Evolutionary conservation across 1,139 yeast genomes (phyloP).

Genomic region (Trichomonascaceae sp.): DNA sequence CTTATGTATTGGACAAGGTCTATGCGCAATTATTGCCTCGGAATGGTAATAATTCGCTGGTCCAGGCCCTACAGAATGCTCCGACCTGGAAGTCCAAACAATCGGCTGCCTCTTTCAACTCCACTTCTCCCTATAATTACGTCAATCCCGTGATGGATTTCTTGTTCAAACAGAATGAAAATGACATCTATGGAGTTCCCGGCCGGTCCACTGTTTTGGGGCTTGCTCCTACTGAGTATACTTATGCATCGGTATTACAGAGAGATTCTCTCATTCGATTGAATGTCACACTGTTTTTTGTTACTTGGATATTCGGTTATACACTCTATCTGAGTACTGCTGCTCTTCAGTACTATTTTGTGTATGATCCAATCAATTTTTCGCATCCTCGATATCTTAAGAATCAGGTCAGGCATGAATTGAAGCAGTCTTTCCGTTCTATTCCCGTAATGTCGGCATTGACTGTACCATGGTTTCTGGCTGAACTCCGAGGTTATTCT

Average conservation of each 20-base stretch:
- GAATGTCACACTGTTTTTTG: constrained; percentile 54
- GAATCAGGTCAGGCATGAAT: constrained; percentile 83
- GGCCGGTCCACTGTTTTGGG: constrained; percentile 43
- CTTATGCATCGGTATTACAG: constrained; percentile 57
- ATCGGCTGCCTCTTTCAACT: not conserved
- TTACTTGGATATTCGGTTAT: constrained; percentile 83
- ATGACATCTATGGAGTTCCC: constrained; percentile 38
- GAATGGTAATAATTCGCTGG: not conserved
- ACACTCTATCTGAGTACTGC: constrained; percentile 72
- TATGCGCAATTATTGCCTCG: constrained; percentile 57
- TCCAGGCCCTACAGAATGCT: not conserved
- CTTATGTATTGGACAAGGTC: constrained; percentile 60
- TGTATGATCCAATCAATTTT: constrained; percentile 83
- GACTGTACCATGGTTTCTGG: constrained; percentile 83
- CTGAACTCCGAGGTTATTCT: constrained; percentile 80
- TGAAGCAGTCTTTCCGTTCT: constrained; percentile 67
- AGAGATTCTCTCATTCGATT: constrained; percentile 74
- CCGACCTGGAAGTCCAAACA: constrained; percentile 3
- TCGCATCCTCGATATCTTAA: constrained; percentile 94
- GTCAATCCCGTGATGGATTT: not conserved
- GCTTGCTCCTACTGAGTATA: constrained; percentile 40
- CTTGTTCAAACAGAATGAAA: constrained; percentile 1
- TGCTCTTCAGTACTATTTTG: constrained; percentile 60
- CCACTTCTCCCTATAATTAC: not conserved
- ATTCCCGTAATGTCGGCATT: constrained; percentile 84